Evolutionary conservation across 306 rosid genomes (phyloP).

Genomic region (Hippophae gyantsensis): DNA sequence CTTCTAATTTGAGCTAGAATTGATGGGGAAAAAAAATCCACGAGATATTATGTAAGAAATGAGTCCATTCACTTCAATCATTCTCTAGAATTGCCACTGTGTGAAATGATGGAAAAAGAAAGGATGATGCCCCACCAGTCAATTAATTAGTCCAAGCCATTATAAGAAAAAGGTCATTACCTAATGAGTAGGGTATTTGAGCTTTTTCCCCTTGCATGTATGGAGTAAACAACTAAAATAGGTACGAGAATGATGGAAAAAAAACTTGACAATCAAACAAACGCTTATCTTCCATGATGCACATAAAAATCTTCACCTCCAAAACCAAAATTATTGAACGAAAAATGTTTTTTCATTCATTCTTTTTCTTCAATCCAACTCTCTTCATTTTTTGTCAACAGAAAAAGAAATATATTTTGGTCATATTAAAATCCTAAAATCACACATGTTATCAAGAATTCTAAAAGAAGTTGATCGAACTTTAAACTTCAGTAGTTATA

Average conservation of each 20-base stretch:
- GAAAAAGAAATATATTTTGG: too few species aligned
- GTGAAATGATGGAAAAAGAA: slow-evolving; percentile 1
- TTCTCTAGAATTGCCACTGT: not conserved
- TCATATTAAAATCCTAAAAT: too few species aligned
- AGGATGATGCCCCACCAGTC: slow-evolving; percentile 5
- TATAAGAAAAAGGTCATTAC: slow-evolving; percentile 7
- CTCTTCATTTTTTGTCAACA: too few species aligned
- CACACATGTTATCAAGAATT: too few species aligned
- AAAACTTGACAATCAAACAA: slow-evolving; percentile 6
- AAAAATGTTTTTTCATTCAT: not conserved
- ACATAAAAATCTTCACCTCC: slow-evolving; percentile 2
- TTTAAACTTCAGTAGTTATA: too few species aligned
- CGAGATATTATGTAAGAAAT: not conserved
- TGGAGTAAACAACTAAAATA: not conserved
- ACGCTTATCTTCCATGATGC: not conserved
- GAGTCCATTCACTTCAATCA: too few species aligned
- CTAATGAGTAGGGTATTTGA: not conserved
- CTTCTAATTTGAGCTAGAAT: too few species aligned
- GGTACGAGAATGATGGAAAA: not conserved
- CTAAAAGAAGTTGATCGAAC: too few species aligned
- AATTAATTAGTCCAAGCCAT: slow-evolving; percentile 3
- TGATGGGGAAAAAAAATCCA: too few species aligned
- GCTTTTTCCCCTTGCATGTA: not conserved
- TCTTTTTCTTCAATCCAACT: not conserved
- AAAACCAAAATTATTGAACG: not conserved